Evolutionary conservation across 2,329 filamentous ascomycete genomes (phyloP).

Genomic region (Gaeumannomyces sp.): DNA sequence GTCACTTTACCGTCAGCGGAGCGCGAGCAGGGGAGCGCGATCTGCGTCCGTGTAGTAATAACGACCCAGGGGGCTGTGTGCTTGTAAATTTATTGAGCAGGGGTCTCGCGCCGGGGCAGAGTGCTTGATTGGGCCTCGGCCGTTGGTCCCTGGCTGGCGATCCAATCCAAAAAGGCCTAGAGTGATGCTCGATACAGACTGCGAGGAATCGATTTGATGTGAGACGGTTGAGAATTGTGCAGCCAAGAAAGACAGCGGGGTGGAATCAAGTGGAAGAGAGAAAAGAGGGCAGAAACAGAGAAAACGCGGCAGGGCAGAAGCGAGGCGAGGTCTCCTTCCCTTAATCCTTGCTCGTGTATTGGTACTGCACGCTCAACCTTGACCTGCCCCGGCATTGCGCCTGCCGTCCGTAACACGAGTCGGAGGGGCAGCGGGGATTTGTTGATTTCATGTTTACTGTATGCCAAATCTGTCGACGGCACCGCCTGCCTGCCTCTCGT

Average conservation of each 20-base stretch:
- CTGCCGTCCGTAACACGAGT: background rate
- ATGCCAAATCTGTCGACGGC: background rate
- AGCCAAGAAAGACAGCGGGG: background rate
- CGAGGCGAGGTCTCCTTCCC: background rate
- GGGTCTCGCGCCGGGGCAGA: background rate
- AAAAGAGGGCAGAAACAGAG: too few relatives aligned
- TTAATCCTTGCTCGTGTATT: background rate
- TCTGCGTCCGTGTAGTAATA: background rate
- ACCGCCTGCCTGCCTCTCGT: background rate
- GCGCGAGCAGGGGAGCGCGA: background rate
- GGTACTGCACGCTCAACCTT: background rate
- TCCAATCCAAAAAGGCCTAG: conserved; percentile 5
- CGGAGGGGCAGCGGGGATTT: background rate
- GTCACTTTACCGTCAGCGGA: background rate
- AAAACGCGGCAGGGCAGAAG: background rate
- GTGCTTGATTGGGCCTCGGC: conserved; percentile 1
- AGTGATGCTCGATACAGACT: conserved; percentile 5
- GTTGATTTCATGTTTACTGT: conserved; percentile 1
- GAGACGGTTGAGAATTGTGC: background rate
- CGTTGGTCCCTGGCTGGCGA: background rate
- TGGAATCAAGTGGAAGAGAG: background rate
- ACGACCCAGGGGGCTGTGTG: background rate
- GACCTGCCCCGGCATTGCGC: background rate
- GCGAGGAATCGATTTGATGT: background rate
- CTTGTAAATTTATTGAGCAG: background rate